Base-by-base conservation (phyloP, 192 early-diverging fungal genomes). In the Gigaspora rosea region DNA sequence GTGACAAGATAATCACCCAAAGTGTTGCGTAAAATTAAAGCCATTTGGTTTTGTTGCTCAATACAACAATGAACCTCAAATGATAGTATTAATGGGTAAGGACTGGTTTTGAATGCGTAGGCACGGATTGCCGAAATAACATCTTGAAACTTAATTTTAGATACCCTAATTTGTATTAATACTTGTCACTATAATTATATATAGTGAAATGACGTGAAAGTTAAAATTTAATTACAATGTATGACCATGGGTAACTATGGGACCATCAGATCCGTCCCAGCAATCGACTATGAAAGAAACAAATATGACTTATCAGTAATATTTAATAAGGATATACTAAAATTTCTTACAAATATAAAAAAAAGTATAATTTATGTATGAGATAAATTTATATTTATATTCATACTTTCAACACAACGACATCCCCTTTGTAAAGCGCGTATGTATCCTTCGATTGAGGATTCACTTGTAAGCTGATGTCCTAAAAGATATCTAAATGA, bases 391-490 rank as follows among this genome's bases (percentile, higher is more conserved):
- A 27, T 81, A 27, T 27, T 27, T 27, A 27, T 81, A 50, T 50
- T 85, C 91, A 61, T 81, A 84, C 83, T 78, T 82, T 96, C 95
- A n/a, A 97, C 85, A 81, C 95, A 96, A 35, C 94, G 88, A 77
- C 95, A 96, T 12, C 96, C 96, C 12, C 88, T 82, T 78, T 93
- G 91, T 61, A 97, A 82, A 13, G 93, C 94, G 22, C 94, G 85
- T 56, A 96, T 93, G 78, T 97, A 97, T 8, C 91, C 91, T 78
- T 96, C 95, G 3, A 96, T 91, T 2, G 93, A 92, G 13, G 91
- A 88, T 46, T 90, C 83, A 3, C 95, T 90, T 3, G 90, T 86
- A 5, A 97, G 78, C 83, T 97, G 96, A 73, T 96, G 90, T 11
- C 94, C 90, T 1, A 91, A 79, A 18, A 97, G 87, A 78, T 97